Conservation (phyloP, 371 early-diverging fungal genomes). For the Rhizopus stolonifer region DNA sequence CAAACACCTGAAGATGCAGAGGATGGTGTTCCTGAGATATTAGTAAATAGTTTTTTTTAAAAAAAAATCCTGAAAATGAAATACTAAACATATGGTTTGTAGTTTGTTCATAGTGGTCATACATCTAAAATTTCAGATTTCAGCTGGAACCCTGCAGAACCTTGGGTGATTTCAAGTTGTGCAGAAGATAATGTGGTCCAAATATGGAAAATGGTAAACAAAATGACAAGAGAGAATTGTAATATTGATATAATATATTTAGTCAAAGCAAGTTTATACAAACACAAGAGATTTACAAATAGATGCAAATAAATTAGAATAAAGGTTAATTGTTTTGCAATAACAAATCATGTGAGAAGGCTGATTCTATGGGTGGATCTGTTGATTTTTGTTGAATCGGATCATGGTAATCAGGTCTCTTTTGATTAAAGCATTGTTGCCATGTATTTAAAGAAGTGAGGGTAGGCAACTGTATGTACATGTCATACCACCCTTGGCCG, state of each 20-base stretch:
- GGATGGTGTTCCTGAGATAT: constrained; percentile 97
- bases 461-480: constrained; percentile 54
- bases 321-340: constrained; percentile 4
- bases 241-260: constrained; percentile 4
- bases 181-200: constrained; percentile 97
- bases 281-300: constrained; percentile 25
- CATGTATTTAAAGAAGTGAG: constrained; percentile 47
- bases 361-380: background rate
- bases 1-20: constrained; percentile 95
- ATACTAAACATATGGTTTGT: constrained; percentile 5
- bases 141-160: constrained; percentile 95
- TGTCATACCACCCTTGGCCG: constrained; percentile 49
- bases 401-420: constrained; percentile 15
- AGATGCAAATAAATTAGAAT: constrained; percentile 31
- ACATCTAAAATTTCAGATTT: constrained; percentile 96
- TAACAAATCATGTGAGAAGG: background rate
- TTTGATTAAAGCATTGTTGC: constrained; percentile 42
- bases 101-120: constrained; percentile 99
- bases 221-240: constrained; percentile 1
- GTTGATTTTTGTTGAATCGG: background rate
- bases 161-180: constrained; percentile 92
- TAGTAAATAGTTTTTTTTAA: constrained; percentile 60
- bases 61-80: constrained; percentile 3
- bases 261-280: constrained; percentile 37
- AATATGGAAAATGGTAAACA: constrained; percentile 96